A percentile compares a stretch with the other conserved stretches of the same genome.
phyloP scores from a whole-genome alignment of 768 basidiomycete genomes.

The Clathrus columnatus region DNA sequence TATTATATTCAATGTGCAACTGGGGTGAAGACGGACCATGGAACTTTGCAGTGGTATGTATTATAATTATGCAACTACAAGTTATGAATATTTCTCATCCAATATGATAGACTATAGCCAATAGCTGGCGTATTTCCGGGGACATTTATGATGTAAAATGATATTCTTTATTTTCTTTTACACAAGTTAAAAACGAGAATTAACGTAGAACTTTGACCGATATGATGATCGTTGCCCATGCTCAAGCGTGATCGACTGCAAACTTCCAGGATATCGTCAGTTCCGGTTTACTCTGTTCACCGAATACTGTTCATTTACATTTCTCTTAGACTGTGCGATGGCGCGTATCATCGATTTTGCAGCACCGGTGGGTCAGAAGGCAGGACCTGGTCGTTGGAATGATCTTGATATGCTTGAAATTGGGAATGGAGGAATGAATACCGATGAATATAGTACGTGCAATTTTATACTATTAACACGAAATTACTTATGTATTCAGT shows the following conservation, averaged over 20 bases:
- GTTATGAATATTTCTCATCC: neutral
- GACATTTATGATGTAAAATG: constrained; percentile 16
- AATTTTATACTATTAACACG: neutral
- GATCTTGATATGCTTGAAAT: constrained; percentile 32
- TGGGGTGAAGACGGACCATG: constrained; percentile 34
- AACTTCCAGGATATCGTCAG: constrained; percentile 29
- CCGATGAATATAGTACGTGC: constrained; percentile 29
- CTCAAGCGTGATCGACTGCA: constrained; percentile 27
- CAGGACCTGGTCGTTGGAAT: constrained; percentile 27
- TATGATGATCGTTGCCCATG: constrained; percentile 32
- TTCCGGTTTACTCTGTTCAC: neutral
- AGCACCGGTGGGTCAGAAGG: constrained; percentile 28
- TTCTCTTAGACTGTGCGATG: constrained; percentile 12
- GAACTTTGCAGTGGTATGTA: constrained; percentile 16
- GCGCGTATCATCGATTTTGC: constrained; percentile 29
- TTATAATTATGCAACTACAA: neutral
- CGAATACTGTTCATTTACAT: neutral
- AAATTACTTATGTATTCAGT: constrained; percentile 21
- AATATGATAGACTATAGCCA: constrained; percentile 20
- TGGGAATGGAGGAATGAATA: constrained; percentile 29
- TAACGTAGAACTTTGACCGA: constrained; percentile 25
- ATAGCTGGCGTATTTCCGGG: constrained; percentile 19
- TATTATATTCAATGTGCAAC: constrained; percentile 32
- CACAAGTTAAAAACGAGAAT: too few relatives aligned
- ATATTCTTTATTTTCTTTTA: neutral